These are phyloP conservation scores for Pleurotus pulmonarius DNA, from an alignment of 768 basidiomycete species.

Conservation along the genomic window DNA sequence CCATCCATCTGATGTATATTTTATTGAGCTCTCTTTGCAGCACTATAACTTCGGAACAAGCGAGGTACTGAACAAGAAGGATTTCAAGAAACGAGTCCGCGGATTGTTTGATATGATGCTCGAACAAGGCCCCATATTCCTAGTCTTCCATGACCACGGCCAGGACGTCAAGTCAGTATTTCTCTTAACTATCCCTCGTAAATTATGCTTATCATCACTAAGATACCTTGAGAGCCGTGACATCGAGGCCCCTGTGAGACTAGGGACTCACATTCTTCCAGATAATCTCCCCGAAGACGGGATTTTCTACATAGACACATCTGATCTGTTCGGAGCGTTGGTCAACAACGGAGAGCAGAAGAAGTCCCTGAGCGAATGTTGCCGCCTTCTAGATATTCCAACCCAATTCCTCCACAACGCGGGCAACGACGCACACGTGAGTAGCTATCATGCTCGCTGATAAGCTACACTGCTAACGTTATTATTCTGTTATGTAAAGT, in stretches of 20 bases:
- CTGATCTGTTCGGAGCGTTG: slow-evolving; percentile 71
- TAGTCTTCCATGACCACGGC: slow-evolving; percentile 77
- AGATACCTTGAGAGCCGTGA: slow-evolving; percentile 52
- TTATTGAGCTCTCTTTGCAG: slow-evolving; percentile 27
- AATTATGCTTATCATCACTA: background rate
- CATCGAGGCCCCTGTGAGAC: slow-evolving; percentile 50
- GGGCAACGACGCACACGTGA: slow-evolving; percentile 81
- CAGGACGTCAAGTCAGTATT: slow-evolving; percentile 69
- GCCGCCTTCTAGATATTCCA: slow-evolving; percentile 56
- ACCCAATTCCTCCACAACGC: slow-evolving; percentile 72
- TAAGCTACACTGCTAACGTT: background rate
- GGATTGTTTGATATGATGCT: slow-evolving; percentile 37
- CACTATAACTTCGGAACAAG: slow-evolving; percentile 66
- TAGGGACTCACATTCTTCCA: slow-evolving; percentile 53
- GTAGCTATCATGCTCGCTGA: slow-evolving; percentile 17
- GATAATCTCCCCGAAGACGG: slow-evolving; percentile 48
- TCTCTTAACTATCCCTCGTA: background rate
- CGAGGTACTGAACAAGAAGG: slow-evolving; percentile 43
- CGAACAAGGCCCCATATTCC: slow-evolving; percentile 57
- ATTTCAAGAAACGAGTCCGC: slow-evolving; percentile 50
- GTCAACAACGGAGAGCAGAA: slow-evolving; percentile 55
- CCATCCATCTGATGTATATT: background rate
- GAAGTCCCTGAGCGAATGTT: slow-evolving; percentile 56
- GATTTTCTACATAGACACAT: slow-evolving; percentile 68
- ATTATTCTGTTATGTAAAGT: slow-evolving; percentile 37